A percentile compares a stretch with the other conserved stretches of the same genome.
phyloP scores from a whole-genome alignment of 306 rosid genomes.

The Cicer yamashitae region DNA sequence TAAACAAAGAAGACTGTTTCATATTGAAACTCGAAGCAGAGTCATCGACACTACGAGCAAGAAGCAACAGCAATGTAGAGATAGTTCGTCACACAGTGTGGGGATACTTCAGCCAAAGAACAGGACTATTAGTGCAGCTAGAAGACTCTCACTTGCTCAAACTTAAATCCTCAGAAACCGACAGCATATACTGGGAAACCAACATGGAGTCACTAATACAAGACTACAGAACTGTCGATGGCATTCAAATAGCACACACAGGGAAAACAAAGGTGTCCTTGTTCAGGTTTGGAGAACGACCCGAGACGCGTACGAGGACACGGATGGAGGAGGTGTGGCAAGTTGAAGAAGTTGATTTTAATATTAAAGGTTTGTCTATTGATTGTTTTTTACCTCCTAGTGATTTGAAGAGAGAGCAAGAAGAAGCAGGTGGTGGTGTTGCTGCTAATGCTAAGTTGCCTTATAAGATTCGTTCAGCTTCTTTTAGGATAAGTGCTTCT shows the following conservation, averaged over 20 bases:
- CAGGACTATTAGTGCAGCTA: slow-evolving; percentile 76
- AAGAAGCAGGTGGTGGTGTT: slow-evolving; percentile 36
- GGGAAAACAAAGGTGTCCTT: slow-evolving; percentile 75
- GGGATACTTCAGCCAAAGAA: slow-evolving; percentile 94
- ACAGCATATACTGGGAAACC: slow-evolving; percentile 83
- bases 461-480: slow-evolving; percentile 62
- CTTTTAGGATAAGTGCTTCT: slow-evolving; percentile 65
- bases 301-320: slow-evolving; percentile 67
- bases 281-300: slow-evolving; percentile 69
- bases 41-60: slow-evolving; percentile 55
- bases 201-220: slow-evolving; percentile 76
- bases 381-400: slow-evolving; percentile 90
- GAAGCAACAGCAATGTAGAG: slow-evolving; percentile 82
- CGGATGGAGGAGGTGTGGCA: slow-evolving; percentile 89
- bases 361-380: slow-evolving; percentile 74
- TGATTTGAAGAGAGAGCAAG: slow-evolving; percentile 73
- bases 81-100: slow-evolving; percentile 81
- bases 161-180: slow-evolving; percentile 58
- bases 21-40: slow-evolving; percentile 73
- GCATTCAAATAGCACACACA: slow-evolving; percentile 72
- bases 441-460: slow-evolving; percentile 56
- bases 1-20: slow-evolving; percentile 81
- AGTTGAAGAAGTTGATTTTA: slow-evolving; percentile 87
- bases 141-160: slow-evolving; percentile 85
- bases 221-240: slow-evolving; percentile 75